phyloP scores from a whole-genome alignment of 2,329 filamentous ascomycete genomes.

The Alternaria dauci region DNA sequence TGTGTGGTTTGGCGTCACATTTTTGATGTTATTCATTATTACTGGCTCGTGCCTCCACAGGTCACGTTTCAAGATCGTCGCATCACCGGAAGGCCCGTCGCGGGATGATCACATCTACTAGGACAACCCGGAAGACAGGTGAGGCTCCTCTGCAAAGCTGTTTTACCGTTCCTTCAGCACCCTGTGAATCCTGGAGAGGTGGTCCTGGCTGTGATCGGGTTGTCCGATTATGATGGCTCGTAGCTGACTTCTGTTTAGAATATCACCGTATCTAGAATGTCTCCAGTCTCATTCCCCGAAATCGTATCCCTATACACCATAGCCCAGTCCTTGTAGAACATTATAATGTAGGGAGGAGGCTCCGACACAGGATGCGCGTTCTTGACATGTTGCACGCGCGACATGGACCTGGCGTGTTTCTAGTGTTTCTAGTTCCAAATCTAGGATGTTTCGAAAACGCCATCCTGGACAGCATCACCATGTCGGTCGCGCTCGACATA shows the following conservation, averaged over 20 bases:
- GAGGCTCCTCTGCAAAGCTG: constrained; percentile 1
- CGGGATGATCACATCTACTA: constrained; percentile 12
- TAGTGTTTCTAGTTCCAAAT: constrained; percentile 27
- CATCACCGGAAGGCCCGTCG: constrained; percentile 11
- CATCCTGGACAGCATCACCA: constrained; percentile 5
- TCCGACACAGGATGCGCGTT: background rate
- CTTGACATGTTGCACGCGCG: constrained; percentile 3
- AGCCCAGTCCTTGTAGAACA: background rate
- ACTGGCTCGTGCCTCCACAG: background rate
- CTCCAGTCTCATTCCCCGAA: background rate
- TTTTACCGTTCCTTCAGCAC: background rate
- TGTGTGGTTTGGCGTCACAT: background rate
- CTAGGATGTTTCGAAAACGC: constrained; percentile 37
- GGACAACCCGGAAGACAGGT: constrained; percentile 8
- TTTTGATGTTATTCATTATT: background rate
- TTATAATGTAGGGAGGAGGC: background rate
- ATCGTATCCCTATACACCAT: background rate
- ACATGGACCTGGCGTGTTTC: constrained; percentile 12
- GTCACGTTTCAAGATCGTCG: constrained; percentile 21
- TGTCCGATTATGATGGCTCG: background rate
- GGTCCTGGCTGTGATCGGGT: background rate
- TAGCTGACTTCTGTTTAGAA: background rate
- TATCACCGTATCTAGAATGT: too few relatives aligned
- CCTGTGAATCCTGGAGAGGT: background rate
- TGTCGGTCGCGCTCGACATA: constrained; percentile 16